Percentiles rank a stretch among this genome's conserved stretches.
These are phyloP conservation scores for Gossypium schwendimanii DNA, from an alignment of 441 rosid genomes.

Conservation along the genomic window DNA sequence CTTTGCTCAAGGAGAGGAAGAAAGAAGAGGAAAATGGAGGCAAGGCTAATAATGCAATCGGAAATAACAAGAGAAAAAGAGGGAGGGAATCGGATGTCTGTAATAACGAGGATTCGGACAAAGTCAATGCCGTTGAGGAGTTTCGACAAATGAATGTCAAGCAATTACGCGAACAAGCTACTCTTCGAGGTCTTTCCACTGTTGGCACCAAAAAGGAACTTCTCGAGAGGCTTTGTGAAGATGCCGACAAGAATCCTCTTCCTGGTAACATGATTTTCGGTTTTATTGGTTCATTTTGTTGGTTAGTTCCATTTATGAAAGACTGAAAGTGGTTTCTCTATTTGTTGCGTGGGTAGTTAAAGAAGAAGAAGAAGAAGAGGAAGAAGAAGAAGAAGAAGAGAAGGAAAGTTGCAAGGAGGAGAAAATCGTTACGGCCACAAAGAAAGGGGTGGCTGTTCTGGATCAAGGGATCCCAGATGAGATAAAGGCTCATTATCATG, in stretches of 20 bases:
- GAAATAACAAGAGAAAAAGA: conserved; percentile 26
- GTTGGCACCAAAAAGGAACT: conserved; percentile 49
- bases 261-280: background rate
- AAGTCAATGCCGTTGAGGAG: conserved; percentile 32
- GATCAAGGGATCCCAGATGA: conserved; percentile 18
- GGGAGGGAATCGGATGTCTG: conserved; percentile 26
- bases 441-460: conserved; percentile 18
- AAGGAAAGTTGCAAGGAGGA: conserved; percentile 2
- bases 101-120: conserved; percentile 15
- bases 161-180: conserved; percentile 49
- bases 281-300: background rate
- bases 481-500: conserved; percentile 17
- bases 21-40: conserved; percentile 12
- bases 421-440: conserved; percentile 15
- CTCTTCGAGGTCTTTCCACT: conserved; percentile 30
- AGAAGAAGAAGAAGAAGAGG: background rate
- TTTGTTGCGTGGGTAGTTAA: conserved; percentile 4
- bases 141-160: conserved; percentile 38
- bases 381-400: conserved; percentile 8
- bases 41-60: background rate
- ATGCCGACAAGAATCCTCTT: conserved; percentile 7
- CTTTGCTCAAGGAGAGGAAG: conserved; percentile 28
- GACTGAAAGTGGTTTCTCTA: background rate
- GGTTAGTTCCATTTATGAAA: background rate
- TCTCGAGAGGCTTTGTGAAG: conserved; percentile 38